Conservation (phyloP, 2,329 filamentous ascomycete species). For the Beauveria pseudobassiana region DNA sequence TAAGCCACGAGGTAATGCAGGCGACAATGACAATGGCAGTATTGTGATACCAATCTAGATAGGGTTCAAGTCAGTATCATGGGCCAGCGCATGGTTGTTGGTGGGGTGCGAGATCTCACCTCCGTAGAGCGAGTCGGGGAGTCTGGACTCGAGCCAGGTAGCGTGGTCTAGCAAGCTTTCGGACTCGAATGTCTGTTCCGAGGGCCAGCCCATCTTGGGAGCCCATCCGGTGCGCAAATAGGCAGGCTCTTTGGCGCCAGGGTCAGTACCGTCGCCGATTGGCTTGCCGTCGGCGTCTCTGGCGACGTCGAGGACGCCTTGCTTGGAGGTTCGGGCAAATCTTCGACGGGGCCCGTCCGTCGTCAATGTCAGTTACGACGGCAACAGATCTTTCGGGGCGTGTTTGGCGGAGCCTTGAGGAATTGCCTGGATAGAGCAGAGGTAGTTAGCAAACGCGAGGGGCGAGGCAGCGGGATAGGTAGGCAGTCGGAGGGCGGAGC, state of each 20-base stretch:
- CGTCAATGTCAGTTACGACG: conserved; percentile 73
- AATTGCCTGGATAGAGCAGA: conserved; percentile 24
- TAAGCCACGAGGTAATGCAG: conserved; percentile 81
- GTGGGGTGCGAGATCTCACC: conserved; percentile 38
- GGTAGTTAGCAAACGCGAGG: neutral
- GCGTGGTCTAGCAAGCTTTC: conserved; percentile 78
- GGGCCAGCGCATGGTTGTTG: neutral
- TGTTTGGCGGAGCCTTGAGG: conserved; percentile 27
- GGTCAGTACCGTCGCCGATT: conserved; percentile 41
- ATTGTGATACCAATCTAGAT: conserved; percentile 93
- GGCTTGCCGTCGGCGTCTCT: conserved; percentile 42
- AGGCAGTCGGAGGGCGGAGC: conserved; percentile 21
- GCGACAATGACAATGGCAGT: conserved; percentile 89
- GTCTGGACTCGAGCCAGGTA: conserved; percentile 73
- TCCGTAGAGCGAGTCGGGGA: conserved; percentile 87
- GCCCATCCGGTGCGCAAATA: conserved; percentile 70
- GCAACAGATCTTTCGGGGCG: conserved; percentile 52
- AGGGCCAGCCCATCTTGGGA: conserved; percentile 69
- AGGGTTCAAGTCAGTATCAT: neutral
- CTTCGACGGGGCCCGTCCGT: conserved; percentile 61
- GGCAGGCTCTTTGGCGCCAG: conserved; percentile 42
- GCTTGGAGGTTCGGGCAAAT: conserved; percentile 67
- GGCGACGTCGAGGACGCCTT: conserved; percentile 52
- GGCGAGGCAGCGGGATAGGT: neutral
- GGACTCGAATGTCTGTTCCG: conserved; percentile 46